Evolutionary conservation across 805 yeast genomes (phyloP), one percentile per base, ranked within the genome.

Genomic region (Wickerhamiella brachini): DNA sequence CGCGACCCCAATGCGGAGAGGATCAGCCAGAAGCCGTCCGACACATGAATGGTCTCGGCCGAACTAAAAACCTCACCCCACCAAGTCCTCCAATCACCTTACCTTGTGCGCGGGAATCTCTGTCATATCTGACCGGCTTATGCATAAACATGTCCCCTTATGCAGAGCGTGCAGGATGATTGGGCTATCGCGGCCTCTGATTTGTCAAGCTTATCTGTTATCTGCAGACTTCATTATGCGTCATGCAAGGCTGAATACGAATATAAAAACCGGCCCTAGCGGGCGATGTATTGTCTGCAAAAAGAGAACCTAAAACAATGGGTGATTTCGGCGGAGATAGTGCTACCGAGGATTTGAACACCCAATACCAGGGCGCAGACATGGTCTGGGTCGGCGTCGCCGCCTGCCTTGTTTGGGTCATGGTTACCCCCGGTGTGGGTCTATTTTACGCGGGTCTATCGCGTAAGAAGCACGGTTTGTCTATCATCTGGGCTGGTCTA

Each of bases 381-480:
- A 82, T 84, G 85, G 86, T 79, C 4, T 88, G 95, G 94, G 75
- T 87, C 51, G 86, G 81, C 65, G 75, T 78, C 5, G 75, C 86
- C n/a, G 81, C 80, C 8, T 81, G 78, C 21, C 74, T 93, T 53
- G 97, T 90, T 54, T 89, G 94, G 88, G 79, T 90, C 61, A 93
- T 90, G 96, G 77, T 88, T 59, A 41, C 44, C 18, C 97, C 97
- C 38, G 98, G 98, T 55, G 82, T 93, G 49, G 98, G 97, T 54
- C 70, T 93, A 51, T 72, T 90, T 56, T 90, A 90, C 69, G 86
- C 95, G 37, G 98, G 98, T 57, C 71, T 93, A 55, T 81, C 95
- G 15, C 80, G 98, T 68, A 90, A 90, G 68, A 86, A 89, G 68
- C 97, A 93, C 62, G 95, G 97, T n/a, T 71, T 93, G 51, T 85